Evolutionary conservation across 2,329 filamentous ascomycete genomes (phyloP), one percentile per base, ranked within the genome.

Genomic region (Stachybotrys echinatus): DNA sequence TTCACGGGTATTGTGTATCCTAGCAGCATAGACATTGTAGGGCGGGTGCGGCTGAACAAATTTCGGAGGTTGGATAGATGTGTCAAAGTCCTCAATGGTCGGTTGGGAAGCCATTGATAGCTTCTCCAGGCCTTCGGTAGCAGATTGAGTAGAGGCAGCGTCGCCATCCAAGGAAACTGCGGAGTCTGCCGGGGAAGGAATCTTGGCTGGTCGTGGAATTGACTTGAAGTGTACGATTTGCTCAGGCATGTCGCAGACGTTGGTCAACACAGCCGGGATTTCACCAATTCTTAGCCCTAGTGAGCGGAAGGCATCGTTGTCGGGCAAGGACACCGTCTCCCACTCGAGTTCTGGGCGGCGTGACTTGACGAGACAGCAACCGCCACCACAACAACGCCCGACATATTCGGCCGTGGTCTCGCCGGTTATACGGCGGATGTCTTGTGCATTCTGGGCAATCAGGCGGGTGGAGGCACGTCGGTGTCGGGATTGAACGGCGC

Each of bases 41-140:
- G 94, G 94, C 50, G 90, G 90, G 66, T 99, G 94, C 22, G 94
- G 94, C 65, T 96, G 90, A 48, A 99, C 92, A 62, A 92, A 99
- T 52, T 77, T 79, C 6, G 94, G 94, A 18, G 94, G 92, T 63
- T 92, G 87, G 52, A 83, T 76, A 10, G 71, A 65, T 3, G 82
- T 84, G 59, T 85, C 75, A 50, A 83, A 65, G 38, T 72, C 62
- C 45, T 63, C 58, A 42, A 75, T 70, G 12, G 75, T 61, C 31
- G 58, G 58, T 8, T 68, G 62, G 27, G 62, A 62, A 48, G 60
- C 55, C 19, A 61, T 49, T 31, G 58, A 50, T 8, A 55, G 40
- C 31, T 58, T 50, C 42, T 54, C 27, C 63, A 46, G 62, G 17
- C 62, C 55, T 39, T 68, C 61, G 54, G 74, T 69, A 48, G 68